Evolutionary conservation across 208 protist species (phyloP).

Genomic region (Phytomonas sp.): DNA sequence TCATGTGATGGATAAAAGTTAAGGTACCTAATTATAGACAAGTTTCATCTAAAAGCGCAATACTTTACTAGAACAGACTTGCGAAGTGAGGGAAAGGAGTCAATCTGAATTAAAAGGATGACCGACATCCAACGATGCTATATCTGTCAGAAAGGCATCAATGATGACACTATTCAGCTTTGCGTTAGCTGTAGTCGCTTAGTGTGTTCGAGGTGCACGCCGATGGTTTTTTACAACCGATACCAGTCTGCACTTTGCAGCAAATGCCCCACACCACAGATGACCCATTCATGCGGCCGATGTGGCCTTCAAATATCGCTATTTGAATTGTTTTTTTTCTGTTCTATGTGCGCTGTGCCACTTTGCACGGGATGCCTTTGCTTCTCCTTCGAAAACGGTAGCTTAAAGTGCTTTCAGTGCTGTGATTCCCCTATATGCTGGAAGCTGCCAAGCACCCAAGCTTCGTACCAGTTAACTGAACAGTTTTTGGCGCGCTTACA

Average conservation of each 20-base stretch:
- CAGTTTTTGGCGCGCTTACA: conserved; percentile 2
- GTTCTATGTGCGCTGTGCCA: conserved; percentile 41
- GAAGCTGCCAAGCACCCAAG: conserved; percentile 11
- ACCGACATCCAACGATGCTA: conserved; percentile 17
- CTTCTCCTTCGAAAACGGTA: conserved; percentile 56
- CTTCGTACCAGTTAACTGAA: conserved; percentile 1
- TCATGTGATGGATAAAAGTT: neutral
- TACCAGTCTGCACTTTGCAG: conserved; percentile 30
- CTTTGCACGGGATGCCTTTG: conserved; percentile 52
- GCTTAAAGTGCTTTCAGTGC: conserved; percentile 59
- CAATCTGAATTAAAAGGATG: neutral
- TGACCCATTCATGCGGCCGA: conserved; percentile 39
- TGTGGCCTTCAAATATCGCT: conserved; percentile 23
- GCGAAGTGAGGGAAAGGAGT: neutral
- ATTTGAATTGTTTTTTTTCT: conserved; percentile 34
- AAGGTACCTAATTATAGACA: neutral
- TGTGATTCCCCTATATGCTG: conserved; percentile 36
- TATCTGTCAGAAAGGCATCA: conserved; percentile 14
- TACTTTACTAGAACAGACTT: neutral
- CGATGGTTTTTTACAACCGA: conserved; percentile 24
- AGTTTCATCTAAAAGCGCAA: neutral
- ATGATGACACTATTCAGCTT: conserved; percentile 12
- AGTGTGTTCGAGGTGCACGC: conserved; percentile 34
- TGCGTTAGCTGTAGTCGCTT: conserved; percentile 38
- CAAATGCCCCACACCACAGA: conserved; percentile 20